Conservation (phyloP, 129 eudicot species). For the Artemisia tridentata region DNA sequence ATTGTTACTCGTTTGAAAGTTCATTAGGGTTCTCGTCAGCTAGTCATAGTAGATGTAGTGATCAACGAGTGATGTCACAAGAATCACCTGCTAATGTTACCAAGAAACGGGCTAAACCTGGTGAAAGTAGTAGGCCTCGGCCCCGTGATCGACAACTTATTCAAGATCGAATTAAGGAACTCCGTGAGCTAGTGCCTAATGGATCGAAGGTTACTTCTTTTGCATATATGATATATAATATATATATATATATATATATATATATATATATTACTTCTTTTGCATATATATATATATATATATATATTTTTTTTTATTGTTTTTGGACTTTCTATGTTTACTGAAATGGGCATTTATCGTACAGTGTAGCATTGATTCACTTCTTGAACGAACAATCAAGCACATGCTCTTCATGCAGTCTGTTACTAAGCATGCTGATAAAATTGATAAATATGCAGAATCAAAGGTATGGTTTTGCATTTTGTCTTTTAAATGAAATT, state of each 20-base stretch:
- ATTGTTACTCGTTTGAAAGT: constrained; percentile 58
- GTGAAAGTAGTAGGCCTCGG: constrained; percentile 77
- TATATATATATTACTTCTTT: background rate
- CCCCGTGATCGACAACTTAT: constrained; percentile 93
- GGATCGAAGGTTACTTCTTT: constrained; percentile 75
- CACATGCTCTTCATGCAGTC: constrained; percentile 89
- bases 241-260: too few species aligned
- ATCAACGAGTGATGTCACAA: constrained; percentile 48
- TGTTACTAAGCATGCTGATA: constrained; percentile 78
- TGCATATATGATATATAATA: background rate
- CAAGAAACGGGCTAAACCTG: constrained; percentile 81
- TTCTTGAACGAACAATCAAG: constrained; percentile 93
- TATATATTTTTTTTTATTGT: background rate
- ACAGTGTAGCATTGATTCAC: constrained; percentile 98
- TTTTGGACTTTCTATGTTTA: background rate
- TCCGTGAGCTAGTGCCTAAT: constrained; percentile 84
- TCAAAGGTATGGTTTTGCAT: constrained; percentile 49
- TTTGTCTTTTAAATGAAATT: background rate
- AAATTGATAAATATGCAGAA: constrained; percentile 62
- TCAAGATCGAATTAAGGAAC: constrained; percentile 90
- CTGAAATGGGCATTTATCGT: constrained; percentile 34
- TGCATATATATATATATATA: background rate
- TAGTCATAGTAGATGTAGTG: constrained; percentile 73
- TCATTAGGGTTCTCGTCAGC: constrained; percentile 68
- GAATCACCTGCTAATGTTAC: constrained; percentile 38